These are phyloP conservation scores for Setaria viridis DNA, from an alignment of 202 grass and related monocot genomes.

Conservation along the genomic window DNA sequence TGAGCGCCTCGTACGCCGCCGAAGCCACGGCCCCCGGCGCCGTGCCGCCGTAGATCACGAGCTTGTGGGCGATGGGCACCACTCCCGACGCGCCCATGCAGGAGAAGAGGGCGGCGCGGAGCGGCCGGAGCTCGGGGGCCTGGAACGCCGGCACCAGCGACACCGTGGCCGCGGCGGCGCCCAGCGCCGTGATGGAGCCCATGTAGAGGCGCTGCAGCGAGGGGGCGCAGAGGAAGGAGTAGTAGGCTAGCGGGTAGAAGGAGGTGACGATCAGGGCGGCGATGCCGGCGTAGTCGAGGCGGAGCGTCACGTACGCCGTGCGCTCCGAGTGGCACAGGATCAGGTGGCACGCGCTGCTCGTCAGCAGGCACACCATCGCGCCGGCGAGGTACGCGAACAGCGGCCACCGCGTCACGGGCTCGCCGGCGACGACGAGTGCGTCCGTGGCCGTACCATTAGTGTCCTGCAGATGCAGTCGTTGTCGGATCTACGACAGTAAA, in stretches of 20 bases:
- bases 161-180: constrained; percentile 45
- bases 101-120: constrained; percentile 73
- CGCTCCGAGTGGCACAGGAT: constrained; percentile 80
- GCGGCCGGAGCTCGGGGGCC: constrained; percentile 58
- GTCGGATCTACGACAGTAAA: not conserved
- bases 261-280: constrained; percentile 83
- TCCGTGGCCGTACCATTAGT: not conserved
- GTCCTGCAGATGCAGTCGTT: not conserved
- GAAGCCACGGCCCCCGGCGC: constrained; percentile 52
- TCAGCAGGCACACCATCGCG: constrained; percentile 86
- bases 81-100: constrained; percentile 76
- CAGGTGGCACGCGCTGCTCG: constrained; percentile 86
- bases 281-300: constrained; percentile 94
- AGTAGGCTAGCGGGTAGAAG: constrained; percentile 91
- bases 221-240: constrained; percentile 72
- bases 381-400: constrained; percentile 76
- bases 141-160: constrained; percentile 79
- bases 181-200: constrained; percentile 64
- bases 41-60: constrained; percentile 40
- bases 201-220: constrained; percentile 65
- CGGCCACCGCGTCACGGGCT: constrained; percentile 77
- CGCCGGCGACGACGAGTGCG: not conserved
- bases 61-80: constrained; percentile 76
- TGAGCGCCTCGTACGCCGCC: constrained; percentile 66
- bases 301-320: constrained; percentile 65